Evolutionary conservation across 148 eudicot species (phyloP), one percentile per base, ranked within the genome.

Genomic region (Arbutus unedo): DNA sequence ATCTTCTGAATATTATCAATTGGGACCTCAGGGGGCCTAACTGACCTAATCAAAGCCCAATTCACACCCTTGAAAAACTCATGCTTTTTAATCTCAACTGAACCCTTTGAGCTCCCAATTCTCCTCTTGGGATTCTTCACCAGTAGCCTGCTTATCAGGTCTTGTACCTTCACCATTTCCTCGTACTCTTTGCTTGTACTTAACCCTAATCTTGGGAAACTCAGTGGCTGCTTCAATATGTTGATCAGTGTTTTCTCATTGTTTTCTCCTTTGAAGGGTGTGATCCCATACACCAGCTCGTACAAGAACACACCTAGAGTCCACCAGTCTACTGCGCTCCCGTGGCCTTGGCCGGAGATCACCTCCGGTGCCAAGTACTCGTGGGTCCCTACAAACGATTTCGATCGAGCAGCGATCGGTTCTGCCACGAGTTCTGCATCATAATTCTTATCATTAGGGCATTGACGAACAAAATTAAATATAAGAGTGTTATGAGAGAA

Each of bases 21-120:
- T 53, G 95, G 98, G n/a, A 94, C 95, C 85, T 90, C 90, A 5
- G 98, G 98, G 5, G 98, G 98, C 84, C 84, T 84, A 73, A 92
- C 95, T 5, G 98, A 89, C 88, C 98, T 90, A 66, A 94, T 94
- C 77, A 94, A 84, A 53, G 98, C 98, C 98, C 98, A 94, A 85
- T 94, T 94, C 82, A 94, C 94, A 64, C 98, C 98, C 79, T 88
- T 92, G 74, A 94, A 94, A 83, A 94, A 92, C 60, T 90, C 95
- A 70, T 94, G 98, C 59, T 82, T 87, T 80, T 94, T 94, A 14
- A 94, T 94, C 87, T 94, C 98, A 41, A 86, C 86, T 1, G 95
- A 90, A 15, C 98, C 98, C 82, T 88, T 92, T 18, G 89, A 74
- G 71, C 94, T 86, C 74, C 98, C 98, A 62, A 94, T 86, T 82